These are phyloP conservation scores for Nepenthes gracilis DNA, from an alignment of 148 eudicot genomes.

Conservation along the genomic window DNA sequence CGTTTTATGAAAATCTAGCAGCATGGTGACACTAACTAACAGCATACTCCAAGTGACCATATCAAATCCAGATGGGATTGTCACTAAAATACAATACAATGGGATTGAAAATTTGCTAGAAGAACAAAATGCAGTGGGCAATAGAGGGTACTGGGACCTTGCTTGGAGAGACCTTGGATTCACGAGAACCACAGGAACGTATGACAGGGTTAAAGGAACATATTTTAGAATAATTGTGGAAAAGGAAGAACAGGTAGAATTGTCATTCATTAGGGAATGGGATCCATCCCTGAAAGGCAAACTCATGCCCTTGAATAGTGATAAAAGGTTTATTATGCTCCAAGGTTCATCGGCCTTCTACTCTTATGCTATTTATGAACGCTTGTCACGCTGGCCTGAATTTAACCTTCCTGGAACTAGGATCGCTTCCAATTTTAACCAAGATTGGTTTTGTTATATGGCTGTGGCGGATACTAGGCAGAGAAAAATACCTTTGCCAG, in stretches of 20 bases:
- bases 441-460: slow-evolving; percentile 49
- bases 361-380: slow-evolving; percentile 55
- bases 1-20: no score
- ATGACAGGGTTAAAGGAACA: slow-evolving; percentile 61
- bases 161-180: slow-evolving; percentile 63
- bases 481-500: slow-evolving; percentile 76
- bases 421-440: slow-evolving; percentile 9
- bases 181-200: slow-evolving; percentile 48
- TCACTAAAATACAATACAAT: slow-evolving; percentile 54
- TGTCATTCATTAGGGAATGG: slow-evolving; percentile 74
- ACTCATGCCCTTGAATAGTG: slow-evolving; percentile 51
- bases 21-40: slow-evolving; percentile 11
- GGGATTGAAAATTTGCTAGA: slow-evolving; percentile 81
- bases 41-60: slow-evolving; percentile 70
- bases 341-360: slow-evolving; percentile 53
- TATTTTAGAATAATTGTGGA: slow-evolving; percentile 37
- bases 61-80: slow-evolving; percentile 71
- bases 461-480: slow-evolving; percentile 68
- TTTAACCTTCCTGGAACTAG: slow-evolving; percentile 11
- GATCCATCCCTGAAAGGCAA: slow-evolving; percentile 39
- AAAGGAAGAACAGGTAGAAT: slow-evolving; percentile 51
- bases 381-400: slow-evolving; percentile 14
- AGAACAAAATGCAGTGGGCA: slow-evolving; percentile 36
- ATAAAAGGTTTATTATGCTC: slow-evolving; percentile 63
- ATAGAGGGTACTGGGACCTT: slow-evolving; percentile 83